Base-by-base conservation (phyloP, 2,329 filamentous ascomycete genomes). In the Fusarium sp. region DNA sequence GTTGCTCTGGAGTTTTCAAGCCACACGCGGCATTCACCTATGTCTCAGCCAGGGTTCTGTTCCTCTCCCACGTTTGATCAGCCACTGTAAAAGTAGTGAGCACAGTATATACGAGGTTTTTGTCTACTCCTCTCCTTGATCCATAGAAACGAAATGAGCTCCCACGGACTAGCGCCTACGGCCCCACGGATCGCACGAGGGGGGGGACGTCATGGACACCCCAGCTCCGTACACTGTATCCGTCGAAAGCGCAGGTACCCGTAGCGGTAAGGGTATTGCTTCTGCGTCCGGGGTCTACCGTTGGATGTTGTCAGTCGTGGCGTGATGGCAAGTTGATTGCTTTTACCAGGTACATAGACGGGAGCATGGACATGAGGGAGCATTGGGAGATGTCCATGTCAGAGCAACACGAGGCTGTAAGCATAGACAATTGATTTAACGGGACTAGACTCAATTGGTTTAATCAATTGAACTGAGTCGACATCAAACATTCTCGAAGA, bases 181-280 rank as follows among this genome's bases (percentile, higher is more conserved):
- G 55, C 16, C 44, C 64, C 63, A 66, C 59, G 50, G 54, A 68
- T 67, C 67, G 67, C 64, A 68, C 67, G 51, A 49, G 67, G 27
- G 27, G 27, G 27, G 65, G 62, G 55, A 42, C 54, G 42, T 36
- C 34, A 58, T 44, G 40, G 50, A 25, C 36, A 29, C 27, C 27
- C 27, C 27, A 9, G 27, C 27, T 10, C 27, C 9, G 18, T 14
- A 23, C 40, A 23, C 40, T 13, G 40, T 25, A 46, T 23, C 18
- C 40, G 3, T 50, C 9, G 27, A 50, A n/a, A 53, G n/a, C 38
- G 34, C 42, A 58, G 56, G 56, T 51, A 50, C 56, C 56, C 56
- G 42, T 29, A 6, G 16, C 23, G 40, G 40, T 4, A 6, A 27
- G 27, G 27, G 27, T 27, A 27, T 27, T 38, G 33, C 42, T 29